Base-by-base conservation (phyloP, 805 yeast species). In the Lipomyces anomalus region DNA sequence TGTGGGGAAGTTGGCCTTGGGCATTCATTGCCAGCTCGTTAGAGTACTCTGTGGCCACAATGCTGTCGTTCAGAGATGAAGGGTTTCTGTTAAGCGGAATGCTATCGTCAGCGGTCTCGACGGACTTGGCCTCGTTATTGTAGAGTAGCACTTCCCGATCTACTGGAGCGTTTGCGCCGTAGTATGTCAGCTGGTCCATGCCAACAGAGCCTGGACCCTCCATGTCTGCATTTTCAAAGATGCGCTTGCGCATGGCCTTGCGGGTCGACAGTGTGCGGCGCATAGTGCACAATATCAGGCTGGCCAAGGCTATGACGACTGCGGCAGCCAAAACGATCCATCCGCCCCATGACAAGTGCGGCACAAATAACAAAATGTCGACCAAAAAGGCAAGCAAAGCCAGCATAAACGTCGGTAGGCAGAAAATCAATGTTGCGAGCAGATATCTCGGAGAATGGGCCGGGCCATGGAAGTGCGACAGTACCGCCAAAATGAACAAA, bases 311-410 rank as follows among this genome's bases (percentile, higher is more conserved):
- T 38, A 80, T 70, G 26, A 81, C 62, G 1, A 82, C 74, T 0
- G 92, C 76, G 1, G 90, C 76, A 0, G 78, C 78, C 22, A 89
- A 67, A 48, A 84, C 74, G 41, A 83, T 67, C 97, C 97, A 90
- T 22, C 95, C 95, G 37, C 82, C 75, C 80, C 87, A 88, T 43
- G 78, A 73, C 44, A 90, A 66, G 59, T 79, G 78, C 2, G 89
- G 84, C 1, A 81, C 73, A 57, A 90, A 90, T 41, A 90, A 63
- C 34, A 89, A 63, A 32, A 89, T 75, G 61, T 90, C 97, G 2
- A 86, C 86, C 48, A 89, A 67, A 53, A 90, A 84, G 4, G 89
- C 80, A 42, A 90, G 68, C 40, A 89, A 65, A 1, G 84, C 69
- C 35, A 83, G 69, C 46, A 89, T 60, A 56, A 88, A 86, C 0